These are phyloP conservation scores for Herpetospermum pedunculosum DNA, from an alignment of 306 rosid species.

Conservation along the genomic window DNA sequence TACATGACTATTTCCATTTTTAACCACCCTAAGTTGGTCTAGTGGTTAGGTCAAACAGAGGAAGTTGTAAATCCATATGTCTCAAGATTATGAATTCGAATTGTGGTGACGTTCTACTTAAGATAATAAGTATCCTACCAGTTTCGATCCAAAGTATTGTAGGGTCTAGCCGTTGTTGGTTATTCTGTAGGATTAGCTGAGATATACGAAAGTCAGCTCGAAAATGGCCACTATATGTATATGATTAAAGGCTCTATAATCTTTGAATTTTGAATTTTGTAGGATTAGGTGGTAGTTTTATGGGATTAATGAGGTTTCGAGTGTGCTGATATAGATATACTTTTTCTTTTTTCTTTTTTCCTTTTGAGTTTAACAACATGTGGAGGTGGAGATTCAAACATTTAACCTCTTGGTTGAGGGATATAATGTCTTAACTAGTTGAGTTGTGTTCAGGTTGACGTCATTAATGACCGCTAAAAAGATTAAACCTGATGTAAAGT, in stretches of 20 bases:
- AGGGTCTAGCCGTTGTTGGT: neutral
- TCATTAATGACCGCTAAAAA: no score
- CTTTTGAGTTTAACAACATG: no score
- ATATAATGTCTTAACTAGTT: no score
- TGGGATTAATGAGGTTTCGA: neutral
- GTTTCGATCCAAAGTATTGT: neutral
- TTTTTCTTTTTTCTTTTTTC: no score
- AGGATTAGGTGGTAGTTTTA: neutral
- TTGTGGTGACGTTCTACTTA: neutral
- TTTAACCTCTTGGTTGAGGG: no score
- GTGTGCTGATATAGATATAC: neutral
- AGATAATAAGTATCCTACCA: neutral
- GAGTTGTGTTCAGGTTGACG: no score
- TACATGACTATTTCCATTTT: neutral
- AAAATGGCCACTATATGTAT: neutral
- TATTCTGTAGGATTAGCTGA: neutral
- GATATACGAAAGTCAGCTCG: neutral
- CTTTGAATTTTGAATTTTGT: neutral
- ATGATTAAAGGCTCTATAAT: neutral
- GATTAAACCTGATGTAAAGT: no score
- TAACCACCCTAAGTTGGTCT: neutral
- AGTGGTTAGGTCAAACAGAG: neutral
- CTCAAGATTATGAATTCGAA: neutral
- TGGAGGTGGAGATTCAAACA: no score
- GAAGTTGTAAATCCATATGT: neutral